phyloP scores from a whole-genome alignment of 1,284 basidiomycete species.

The Ceratobasidium sp. region DNA sequence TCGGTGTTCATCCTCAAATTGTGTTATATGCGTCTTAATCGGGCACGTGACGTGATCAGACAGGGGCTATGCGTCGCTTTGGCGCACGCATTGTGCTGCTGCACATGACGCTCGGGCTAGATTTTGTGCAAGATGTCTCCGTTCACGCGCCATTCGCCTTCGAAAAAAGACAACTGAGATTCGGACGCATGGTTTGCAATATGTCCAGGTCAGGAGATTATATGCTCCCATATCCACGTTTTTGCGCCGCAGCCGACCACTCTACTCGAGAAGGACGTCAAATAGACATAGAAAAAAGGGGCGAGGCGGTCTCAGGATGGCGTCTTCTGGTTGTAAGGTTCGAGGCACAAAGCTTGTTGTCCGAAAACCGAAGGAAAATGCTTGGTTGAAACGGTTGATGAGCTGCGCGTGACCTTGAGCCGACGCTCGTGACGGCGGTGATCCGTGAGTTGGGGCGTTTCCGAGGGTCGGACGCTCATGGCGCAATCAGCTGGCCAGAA shows the following conservation, averaged over 20 bases:
- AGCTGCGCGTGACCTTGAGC: conserved; percentile 29
- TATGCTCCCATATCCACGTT: conserved; percentile 18
- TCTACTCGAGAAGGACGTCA: conserved; percentile 1
- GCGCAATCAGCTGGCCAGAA: conserved; percentile 26
- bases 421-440: conserved; percentile 16
- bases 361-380: neutral
- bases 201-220: conserved; percentile 1
- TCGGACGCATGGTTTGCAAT: neutral
- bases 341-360: conserved; percentile 9
- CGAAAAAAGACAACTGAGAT: neutral
- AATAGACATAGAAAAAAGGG: conserved; percentile 5
- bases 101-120: too few relatives aligned
- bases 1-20: too few relatives aligned
- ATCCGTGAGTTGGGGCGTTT: conserved; percentile 39
- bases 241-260: neutral
- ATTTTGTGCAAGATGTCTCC: neutral
- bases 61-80: too few relatives aligned
- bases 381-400: conserved; percentile 5
- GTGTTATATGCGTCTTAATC: too few relatives aligned
- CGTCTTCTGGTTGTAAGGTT: neutral
- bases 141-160: conserved; percentile 9
- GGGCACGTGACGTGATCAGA: too few relatives aligned
- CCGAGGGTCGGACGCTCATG: conserved; percentile 1
- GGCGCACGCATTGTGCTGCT: too few relatives aligned
- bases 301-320: neutral